Evolutionary conservation across 805 yeast genomes (phyloP), one percentile per base, ranked within the genome.

Genomic region (Saccharomycopsis babjevae): DNA sequence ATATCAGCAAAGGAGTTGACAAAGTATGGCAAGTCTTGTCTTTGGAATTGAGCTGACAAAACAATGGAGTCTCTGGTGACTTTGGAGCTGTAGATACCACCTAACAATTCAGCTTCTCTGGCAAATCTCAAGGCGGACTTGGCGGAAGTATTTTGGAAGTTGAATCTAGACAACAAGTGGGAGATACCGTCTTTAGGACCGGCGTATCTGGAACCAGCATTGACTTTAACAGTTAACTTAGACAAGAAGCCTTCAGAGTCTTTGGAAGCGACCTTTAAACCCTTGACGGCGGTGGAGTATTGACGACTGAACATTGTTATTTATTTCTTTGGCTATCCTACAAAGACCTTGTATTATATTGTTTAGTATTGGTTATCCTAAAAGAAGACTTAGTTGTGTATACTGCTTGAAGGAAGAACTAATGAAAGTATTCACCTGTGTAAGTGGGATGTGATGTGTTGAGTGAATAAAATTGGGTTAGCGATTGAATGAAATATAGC

Each of bases 101-200:
- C 98, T 66, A 93, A 80, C 66, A 94, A 83, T 78, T 93, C 99
- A 58, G 92, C 78, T 78, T 94, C 99, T 77, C 99, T 88, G 71
- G 91, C 88, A 70, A 92, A 80, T 79, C 98, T 88, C 72, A 94
- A 81, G 28, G 94, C 97, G 20, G 97, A 87, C 74, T 90, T 89
- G 68, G 83, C 74, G 64, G 79, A 79, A 61, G 97, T 90, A 80
- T 88, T 86, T 72, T 87, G 83, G 79, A 87, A 94, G 69, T 86
- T 86, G 74, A 84, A 91, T 74, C 90, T 83, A 70, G 93, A 83
- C 70, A 92, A 80, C 66, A 91, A 76, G 75, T 93, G 97, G 54
- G 97, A 80, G 67, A 87, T 76, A 76, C 98, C 99, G 61, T 92
- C 85, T 65, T 81, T 75, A 57, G 80, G 67, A 46, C 74, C 65